Percentiles rank a stretch among this genome's conserved stretches.
phyloP scores from a whole-genome alignment of 176 grass and related monocot species.

The Guadua angustifolia region DNA sequence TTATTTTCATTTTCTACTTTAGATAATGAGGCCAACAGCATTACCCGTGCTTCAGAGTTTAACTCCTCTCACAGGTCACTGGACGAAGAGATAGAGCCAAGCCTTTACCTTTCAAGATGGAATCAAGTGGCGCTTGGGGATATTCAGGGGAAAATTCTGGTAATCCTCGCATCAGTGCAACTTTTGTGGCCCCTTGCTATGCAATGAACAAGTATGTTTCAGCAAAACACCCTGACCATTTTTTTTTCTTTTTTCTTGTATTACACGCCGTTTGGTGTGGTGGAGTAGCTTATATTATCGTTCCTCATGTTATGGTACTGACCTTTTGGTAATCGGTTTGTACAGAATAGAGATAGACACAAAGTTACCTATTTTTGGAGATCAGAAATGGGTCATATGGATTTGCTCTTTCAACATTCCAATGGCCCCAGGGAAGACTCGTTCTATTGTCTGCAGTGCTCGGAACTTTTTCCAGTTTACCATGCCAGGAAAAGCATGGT shows the following conservation, averaged over 20 bases:
- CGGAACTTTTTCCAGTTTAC: constrained; percentile 95
- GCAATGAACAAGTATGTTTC: constrained; percentile 83
- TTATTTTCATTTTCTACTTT: background rate
- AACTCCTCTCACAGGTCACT: constrained; percentile 66
- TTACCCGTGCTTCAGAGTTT: constrained; percentile 21
- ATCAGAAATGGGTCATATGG: constrained; percentile 99
- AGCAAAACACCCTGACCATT: background rate
- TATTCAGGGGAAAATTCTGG: constrained; percentile 83
- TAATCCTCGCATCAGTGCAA: constrained; percentile 83
- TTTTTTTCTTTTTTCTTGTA: background rate
- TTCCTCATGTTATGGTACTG: constrained; percentile 5
- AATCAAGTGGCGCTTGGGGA: constrained; percentile 92
- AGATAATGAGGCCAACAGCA: background rate
- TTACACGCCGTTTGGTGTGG: background rate
- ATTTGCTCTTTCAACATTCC: constrained; percentile 99
- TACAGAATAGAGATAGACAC: constrained; percentile 97
- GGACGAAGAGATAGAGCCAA: constrained; percentile 92
- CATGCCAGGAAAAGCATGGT: constrained; percentile 91
- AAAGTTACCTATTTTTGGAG: constrained; percentile 82
- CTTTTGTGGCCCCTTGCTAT: constrained; percentile 92
- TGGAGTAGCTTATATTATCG: background rate
- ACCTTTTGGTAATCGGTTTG: constrained; percentile 11
- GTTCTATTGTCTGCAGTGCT: constrained; percentile 95
- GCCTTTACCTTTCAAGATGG: constrained; percentile 91
- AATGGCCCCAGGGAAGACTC: constrained; percentile 95